phyloP scores from a whole-genome alignment of 1,284 basidiomycete species.

The Mycena sp. region DNA sequence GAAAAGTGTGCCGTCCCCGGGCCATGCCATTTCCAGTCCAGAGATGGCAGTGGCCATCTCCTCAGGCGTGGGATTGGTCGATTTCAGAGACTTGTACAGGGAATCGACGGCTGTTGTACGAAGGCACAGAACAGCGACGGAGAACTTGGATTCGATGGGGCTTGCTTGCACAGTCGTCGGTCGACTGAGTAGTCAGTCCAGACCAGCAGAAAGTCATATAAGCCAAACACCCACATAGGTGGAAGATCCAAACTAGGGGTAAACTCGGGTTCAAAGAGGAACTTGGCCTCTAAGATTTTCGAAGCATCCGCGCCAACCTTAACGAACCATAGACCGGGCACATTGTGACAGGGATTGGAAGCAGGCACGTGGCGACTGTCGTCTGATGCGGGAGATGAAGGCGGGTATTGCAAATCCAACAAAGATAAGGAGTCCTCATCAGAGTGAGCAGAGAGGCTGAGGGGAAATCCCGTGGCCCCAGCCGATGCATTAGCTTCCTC shows the following conservation, averaged over 20 bases:
- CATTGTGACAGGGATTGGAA: slow-evolving; percentile 35
- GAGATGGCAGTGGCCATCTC: slow-evolving; percentile 45
- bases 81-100: slow-evolving; percentile 37
- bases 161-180: not conserved
- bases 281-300: slow-evolving; percentile 41
- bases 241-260: slow-evolving; percentile 42
- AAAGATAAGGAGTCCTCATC: too few relatives aligned
- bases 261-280: slow-evolving; percentile 45
- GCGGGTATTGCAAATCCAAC: too few relatives aligned
- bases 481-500: too few relatives aligned
- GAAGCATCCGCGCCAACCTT: slow-evolving; percentile 41
- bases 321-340: slow-evolving; percentile 54
- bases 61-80: slow-evolving; percentile 34
- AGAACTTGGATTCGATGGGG: slow-evolving; percentile 31
- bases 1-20: slow-evolving; percentile 53
- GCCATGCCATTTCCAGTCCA: slow-evolving; percentile 55
- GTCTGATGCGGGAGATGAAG: too few relatives aligned
- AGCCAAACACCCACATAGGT: slow-evolving; percentile 10
- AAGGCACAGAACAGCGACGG: slow-evolving; percentile 53
- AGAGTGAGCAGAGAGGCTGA: too few relatives aligned
- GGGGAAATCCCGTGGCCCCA: too few relatives aligned
- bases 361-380: too few relatives aligned
- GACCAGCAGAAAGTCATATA: slow-evolving; percentile 18
- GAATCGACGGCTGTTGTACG: slow-evolving; percentile 40
- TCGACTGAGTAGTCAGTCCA: too few relatives aligned